Evolutionary conservation across 371 early-diverging fungal species (phyloP), one percentile per base, ranked within the genome.

Genomic region (Mucor racemosus): DNA sequence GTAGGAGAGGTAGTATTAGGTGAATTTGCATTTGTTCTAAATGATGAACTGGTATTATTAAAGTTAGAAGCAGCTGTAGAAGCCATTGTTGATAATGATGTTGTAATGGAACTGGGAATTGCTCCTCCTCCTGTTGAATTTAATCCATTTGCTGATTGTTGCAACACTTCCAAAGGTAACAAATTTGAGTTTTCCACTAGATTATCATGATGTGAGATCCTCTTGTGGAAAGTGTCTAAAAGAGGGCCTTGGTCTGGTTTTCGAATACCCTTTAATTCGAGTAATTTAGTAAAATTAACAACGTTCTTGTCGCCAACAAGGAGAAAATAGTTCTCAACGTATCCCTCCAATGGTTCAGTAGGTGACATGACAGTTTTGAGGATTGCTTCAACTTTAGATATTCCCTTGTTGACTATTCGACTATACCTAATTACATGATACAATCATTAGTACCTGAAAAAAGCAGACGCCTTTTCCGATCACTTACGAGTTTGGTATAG

Each of bases 331-430:
- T 94, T 93, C 53, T 92, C 92, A 8, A 96, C 88, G 63, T 95
- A 88, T 34, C 88, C 93, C 8, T 94, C 93, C 7, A 86, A 69
- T 0, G 98, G 97, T 26, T 95, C 94, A 36, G 79, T 81, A 0
- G 97, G 93, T 4, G 93, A 88, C 86, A 98, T 83, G n/a, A 95
- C 84, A 1, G 93, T 91, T 75, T 98, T 98, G 7, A 97, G 80
- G 19, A 97, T 80, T 26, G 91, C 87, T 76, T 97, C 97, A 17
- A 91, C 81, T 60, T 88, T 91, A 31, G 90, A 78, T 14, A 97
- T 81, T 1, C 95, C 93, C 71, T 85, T 87, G 42, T 85, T 89
- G 10, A 97, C 89, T 61, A 97, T 85, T 58, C 94, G 93, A 44
- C 86, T 68, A 69, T 91, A 97, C 14, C 91, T 91, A 57, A 34